Base-by-base conservation (phyloP, 371 early-diverging fungal species). In the Rhizopus arrhizus region DNA sequence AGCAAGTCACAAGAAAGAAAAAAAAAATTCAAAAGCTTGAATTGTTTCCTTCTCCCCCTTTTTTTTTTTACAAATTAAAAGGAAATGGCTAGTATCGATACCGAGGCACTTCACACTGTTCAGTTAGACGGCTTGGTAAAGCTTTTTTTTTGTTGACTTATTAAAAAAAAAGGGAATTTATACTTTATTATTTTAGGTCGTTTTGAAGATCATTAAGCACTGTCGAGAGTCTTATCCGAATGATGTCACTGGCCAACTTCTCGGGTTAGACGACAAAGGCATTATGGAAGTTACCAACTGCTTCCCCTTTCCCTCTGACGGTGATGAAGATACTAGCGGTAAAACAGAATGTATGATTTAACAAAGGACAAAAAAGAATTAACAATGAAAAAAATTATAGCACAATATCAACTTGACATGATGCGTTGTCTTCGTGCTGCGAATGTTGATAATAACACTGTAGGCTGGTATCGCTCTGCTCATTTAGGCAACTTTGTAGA, bases 401-500 rank as follows among this genome's bases (percentile, higher is more conserved):
- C 94, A 28, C 88, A 90, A 71, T 96, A 96, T 77, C 95, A 95
- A 81, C 70, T 91, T 38, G 93, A 91, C 62, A 95, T 97, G 95
- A 88, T 97, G 83, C 83, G 91, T 66, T 89, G 91, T 75, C 82
- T 96, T 69, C 89, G 94, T 60, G 91, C 94, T 58, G 91, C 96
- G 61, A 96, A 96, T 73, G 91, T 90, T 51, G 98, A 98, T 70
- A 90, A 93, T 73, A 94, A 94, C 84, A 89, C 93, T 38, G 96
- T 96, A 41, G 98, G 98, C n/a, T 95, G 97, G 95, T 97, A 97
- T 74, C 91, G 92, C 72, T 92, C 95, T 33, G 87, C 95, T 46
- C 85, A 89, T 64, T 75, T 95, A 71, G 93, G 92, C 59, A 87
- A 89, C 66, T 95, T 95, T 76, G 88, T 96, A 84, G 90, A 92